Evolutionary conservation across 2,329 filamentous ascomycete species (phyloP).

Genomic region (Fusarium subtropicale): DNA sequence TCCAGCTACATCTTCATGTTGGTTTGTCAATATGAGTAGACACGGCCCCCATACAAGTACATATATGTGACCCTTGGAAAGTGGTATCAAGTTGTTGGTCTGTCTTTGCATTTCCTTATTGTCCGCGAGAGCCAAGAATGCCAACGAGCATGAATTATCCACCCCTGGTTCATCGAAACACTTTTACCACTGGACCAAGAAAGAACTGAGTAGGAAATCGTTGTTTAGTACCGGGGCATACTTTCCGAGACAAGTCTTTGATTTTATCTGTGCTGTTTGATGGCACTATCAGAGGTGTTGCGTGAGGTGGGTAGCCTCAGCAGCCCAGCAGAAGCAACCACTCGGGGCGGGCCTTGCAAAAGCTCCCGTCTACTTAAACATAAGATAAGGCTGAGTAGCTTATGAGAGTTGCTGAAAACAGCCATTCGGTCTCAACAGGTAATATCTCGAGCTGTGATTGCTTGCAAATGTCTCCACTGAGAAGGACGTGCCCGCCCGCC

Average conservation of each 20-base stretch:
- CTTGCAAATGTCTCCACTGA: conserved; percentile 30
- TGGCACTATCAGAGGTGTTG: neutral
- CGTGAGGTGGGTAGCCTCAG: neutral
- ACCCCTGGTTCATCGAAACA: neutral
- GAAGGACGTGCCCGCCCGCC: neutral
- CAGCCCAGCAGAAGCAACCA: conserved; percentile 9
- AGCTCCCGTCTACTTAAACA: conserved; percentile 14
- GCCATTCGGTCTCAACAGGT: conserved; percentile 29
- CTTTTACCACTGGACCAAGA: neutral
- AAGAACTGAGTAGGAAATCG: conserved; percentile 7
- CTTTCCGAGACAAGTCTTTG: neutral
- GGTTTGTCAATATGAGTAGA: neutral
- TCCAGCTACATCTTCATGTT: conserved; percentile 20
- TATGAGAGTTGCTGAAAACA: conserved; percentile 18
- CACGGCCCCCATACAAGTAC: neutral
- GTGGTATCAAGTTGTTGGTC: neutral
- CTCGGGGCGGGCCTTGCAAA: conserved; percentile 35
- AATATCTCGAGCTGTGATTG: conserved; percentile 21
- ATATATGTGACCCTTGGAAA: neutral
- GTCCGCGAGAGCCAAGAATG: conserved; percentile 4
- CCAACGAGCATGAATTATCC: neutral
- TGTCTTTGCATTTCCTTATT: conserved; percentile 2
- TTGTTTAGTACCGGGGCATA: neutral
- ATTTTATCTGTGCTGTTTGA: conserved; percentile 1
- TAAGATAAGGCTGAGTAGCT: neutral